Percentiles rank a stretch among this genome's conserved stretches.
Conservation (phyloP, 768 basidiomycete genomes). For the Scleroderma citrinum region DNA sequence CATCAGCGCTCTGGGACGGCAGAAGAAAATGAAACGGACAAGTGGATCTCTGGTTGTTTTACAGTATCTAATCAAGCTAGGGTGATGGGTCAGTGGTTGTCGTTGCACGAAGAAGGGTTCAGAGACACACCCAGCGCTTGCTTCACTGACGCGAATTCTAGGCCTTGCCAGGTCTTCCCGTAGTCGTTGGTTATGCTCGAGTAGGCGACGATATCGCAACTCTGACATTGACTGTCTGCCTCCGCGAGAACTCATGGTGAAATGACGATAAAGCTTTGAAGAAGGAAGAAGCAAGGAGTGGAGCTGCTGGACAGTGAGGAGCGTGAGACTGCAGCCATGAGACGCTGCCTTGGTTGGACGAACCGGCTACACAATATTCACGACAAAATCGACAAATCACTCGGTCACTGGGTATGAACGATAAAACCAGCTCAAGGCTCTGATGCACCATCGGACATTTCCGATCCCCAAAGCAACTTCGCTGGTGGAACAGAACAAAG, state of each 20-base stretch:
- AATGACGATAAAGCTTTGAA: background rate
- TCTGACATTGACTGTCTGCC: conserved; percentile 73
- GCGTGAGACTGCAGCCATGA: conserved; percentile 2
- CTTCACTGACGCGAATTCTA: conserved; percentile 68
- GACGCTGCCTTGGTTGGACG: background rate
- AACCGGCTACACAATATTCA: background rate
- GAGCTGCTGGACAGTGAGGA: background rate
- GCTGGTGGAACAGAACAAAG: no score
- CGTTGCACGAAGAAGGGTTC: background rate
- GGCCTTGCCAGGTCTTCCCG: conserved; percentile 69
- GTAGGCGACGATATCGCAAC: conserved; percentile 71
- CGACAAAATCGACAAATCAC: no score
- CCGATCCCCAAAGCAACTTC: no score
- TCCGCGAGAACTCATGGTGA: conserved; percentile 55
- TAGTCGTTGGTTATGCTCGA: conserved; percentile 70
- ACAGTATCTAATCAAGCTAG: conserved; percentile 68
- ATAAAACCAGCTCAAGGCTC: no score
- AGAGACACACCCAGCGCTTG: conserved; percentile 51
- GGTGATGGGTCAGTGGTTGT: conserved; percentile 3
- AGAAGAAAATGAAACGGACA: conserved; percentile 31
- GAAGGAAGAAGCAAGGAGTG: conserved; percentile 1
- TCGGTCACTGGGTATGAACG: no score
- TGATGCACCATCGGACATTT: no score
- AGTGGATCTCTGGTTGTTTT: conserved; percentile 69
- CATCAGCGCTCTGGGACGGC: background rate